Percentiles rank a stretch among this genome's conserved stretches.
phyloP scores from a whole-genome alignment of 2,329 filamentous ascomycete genomes.

The Sodiomyces alkalinus region DNA sequence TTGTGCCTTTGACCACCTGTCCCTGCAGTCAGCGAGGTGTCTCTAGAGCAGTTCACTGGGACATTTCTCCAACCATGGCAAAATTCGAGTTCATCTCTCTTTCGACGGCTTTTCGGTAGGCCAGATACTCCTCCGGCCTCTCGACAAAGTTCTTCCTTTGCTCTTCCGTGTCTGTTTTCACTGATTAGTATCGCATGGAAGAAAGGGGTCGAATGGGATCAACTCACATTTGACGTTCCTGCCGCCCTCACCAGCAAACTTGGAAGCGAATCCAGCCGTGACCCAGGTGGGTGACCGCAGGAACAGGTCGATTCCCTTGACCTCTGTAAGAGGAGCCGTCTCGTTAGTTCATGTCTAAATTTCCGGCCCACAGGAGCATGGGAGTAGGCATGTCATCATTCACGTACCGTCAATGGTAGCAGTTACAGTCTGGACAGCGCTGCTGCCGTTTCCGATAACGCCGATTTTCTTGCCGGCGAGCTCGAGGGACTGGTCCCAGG shows the following conservation, averaged over 20 bases:
- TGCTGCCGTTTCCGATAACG: not conserved
- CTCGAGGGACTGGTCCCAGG: not conserved
- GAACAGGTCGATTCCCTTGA: not conserved
- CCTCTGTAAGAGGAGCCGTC: too few species aligned
- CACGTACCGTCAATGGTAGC: too few species aligned
- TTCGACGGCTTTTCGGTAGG: not conserved
- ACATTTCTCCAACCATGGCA: too few species aligned
- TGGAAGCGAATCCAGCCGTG: not conserved
- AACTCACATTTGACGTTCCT: not conserved
- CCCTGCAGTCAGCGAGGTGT: too few species aligned
- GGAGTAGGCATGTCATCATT: too few species aligned
- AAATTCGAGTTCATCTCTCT: not conserved
- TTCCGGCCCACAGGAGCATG: too few species aligned
- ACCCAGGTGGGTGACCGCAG: not conserved
- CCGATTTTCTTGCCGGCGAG: not conserved
- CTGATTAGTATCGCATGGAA: too few species aligned
- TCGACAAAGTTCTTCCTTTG: not conserved
- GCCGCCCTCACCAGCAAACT: not conserved
- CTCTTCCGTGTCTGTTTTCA: not conserved
- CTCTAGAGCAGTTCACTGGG: too few species aligned
- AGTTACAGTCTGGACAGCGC: too few species aligned
- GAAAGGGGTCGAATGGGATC: too few species aligned
- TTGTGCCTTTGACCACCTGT: too few species aligned
- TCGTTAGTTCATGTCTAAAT: too few species aligned
- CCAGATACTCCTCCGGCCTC: not conserved